Evolutionary conservation across 2,329 filamentous ascomycete species (phyloP).

Genomic region (Pseudohalonectria lignicola): DNA sequence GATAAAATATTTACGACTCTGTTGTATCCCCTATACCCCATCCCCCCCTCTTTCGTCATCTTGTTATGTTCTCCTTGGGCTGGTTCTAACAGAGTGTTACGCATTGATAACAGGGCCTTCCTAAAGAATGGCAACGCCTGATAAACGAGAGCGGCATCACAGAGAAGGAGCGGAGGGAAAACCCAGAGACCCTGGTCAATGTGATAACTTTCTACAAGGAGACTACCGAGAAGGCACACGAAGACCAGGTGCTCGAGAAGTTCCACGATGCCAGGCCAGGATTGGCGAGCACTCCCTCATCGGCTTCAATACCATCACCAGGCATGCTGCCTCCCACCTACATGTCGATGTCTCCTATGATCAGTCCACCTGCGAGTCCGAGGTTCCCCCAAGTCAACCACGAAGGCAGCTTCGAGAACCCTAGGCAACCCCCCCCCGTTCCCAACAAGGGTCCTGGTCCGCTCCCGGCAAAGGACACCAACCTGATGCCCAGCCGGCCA

Average conservation of each 20-base stretch:
- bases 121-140: conserved; percentile 95
- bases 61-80: not conserved
- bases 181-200: conserved; percentile 90
- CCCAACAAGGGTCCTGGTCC: conserved; percentile 43
- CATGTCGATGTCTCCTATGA: conserved; percentile 48
- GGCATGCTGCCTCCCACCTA: conserved; percentile 43
- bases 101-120: conserved; percentile 56
- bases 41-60: not conserved
- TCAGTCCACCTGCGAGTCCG: conserved; percentile 73
- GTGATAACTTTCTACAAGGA: conserved; percentile 97
- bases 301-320: conserved; percentile 34
- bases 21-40: not conserved
- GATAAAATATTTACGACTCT: too few species aligned
- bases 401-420: conserved; percentile 95
- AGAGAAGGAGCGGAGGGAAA: conserved; percentile 89
- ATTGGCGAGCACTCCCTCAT: conserved; percentile 27
- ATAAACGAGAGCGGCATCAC: conserved; percentile 93
- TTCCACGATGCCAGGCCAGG: conserved; percentile 74
- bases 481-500: conserved; percentile 68
- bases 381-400: conserved; percentile 76
- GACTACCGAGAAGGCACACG: conserved; percentile 66
- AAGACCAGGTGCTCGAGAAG: conserved; percentile 90
- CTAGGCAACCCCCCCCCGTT: conserved; percentile 82
- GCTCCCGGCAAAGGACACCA: conserved; percentile 39
- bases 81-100: conserved; percentile 6